Evolutionary conservation across 176 grass and related monocot species (phyloP).

Genomic region (Oryza coarctata): DNA sequence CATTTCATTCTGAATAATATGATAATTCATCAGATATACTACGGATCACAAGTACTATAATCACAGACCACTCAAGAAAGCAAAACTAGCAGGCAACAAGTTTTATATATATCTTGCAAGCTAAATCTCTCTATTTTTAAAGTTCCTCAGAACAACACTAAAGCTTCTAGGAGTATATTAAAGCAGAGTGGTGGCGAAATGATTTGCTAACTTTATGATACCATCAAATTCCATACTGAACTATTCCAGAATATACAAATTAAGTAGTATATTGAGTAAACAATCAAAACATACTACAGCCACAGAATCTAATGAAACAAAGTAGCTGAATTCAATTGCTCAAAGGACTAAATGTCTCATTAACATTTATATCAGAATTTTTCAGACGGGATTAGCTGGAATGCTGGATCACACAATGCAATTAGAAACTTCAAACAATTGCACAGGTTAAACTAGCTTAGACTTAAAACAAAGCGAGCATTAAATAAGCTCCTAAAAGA

Average conservation of each 20-base stretch:
- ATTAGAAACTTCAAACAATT: not conserved
- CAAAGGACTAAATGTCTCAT: not conserved
- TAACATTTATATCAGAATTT: not conserved
- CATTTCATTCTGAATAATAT: conserved; percentile 71
- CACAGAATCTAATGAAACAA: too few relatives aligned
- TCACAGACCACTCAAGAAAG: not conserved
- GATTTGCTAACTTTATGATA: not conserved
- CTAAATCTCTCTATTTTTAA: too few relatives aligned
- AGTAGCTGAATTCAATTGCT: too few relatives aligned
- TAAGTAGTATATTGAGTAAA: not conserved
- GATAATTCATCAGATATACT: not conserved
- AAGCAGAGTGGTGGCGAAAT: not conserved
- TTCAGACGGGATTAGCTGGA: not conserved
- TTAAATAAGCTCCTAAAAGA: not conserved
- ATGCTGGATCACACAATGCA: not conserved
- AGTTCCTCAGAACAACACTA: too few relatives aligned
- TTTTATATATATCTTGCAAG: too few relatives aligned
- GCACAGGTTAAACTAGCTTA: not conserved
- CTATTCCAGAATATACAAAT: not conserved
- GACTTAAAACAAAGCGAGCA: not conserved
- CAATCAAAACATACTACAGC: too few relatives aligned
- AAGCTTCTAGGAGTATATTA: too few relatives aligned
- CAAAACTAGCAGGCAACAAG: not conserved
- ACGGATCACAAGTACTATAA: not conserved
- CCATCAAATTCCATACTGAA: too few relatives aligned